phyloP scores from a whole-genome alignment of 805 yeast species.

The Sugiyamaella marilandica region DNA sequence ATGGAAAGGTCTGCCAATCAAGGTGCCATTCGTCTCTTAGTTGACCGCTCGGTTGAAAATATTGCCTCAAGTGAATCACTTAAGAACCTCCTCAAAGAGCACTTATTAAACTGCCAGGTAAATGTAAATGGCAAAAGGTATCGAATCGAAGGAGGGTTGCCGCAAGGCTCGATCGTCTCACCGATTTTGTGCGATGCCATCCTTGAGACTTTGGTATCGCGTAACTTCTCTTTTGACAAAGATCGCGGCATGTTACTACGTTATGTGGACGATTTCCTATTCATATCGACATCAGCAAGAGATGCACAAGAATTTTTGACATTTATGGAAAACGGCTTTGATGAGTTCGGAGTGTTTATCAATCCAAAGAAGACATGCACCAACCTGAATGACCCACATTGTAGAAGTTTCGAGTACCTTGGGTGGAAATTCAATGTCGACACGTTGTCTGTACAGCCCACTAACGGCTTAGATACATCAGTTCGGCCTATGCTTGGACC shows the following conservation, averaged over 20 bases:
- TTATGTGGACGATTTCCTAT: constrained; percentile 79
- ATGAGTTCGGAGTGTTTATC: constrained; percentile 40
- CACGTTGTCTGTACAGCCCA: constrained; percentile 22
- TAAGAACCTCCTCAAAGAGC: constrained; percentile 43
- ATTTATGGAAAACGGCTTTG: constrained; percentile 36
- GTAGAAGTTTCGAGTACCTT: constrained; percentile 13
- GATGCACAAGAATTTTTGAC: constrained; percentile 32
- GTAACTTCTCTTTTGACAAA: constrained; percentile 29
- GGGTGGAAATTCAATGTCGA: constrained; percentile 10
- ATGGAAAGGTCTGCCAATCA: background rate
- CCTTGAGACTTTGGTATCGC: constrained; percentile 53
- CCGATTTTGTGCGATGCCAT: constrained; percentile 68
- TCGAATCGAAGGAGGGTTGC: constrained; percentile 62
- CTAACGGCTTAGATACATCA: background rate
- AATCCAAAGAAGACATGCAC: constrained; percentile 38
- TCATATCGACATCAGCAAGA: constrained; percentile 46
- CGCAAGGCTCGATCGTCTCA: constrained; percentile 81
- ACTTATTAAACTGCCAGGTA: constrained; percentile 45
- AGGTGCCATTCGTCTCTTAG: background rate
- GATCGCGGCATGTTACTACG: constrained; percentile 47
- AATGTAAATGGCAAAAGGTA: constrained; percentile 36
- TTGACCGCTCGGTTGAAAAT: background rate
- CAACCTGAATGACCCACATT: background rate
- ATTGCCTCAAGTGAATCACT: constrained; percentile 33
- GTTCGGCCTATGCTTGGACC: background rate